A percentile compares a stretch with the other conserved stretches of the same genome.
These are phyloP conservation scores for Cladosporium sphaerospermum DNA, from an alignment of 2,329 filamentous ascomycete species.

Conservation along the genomic window DNA sequence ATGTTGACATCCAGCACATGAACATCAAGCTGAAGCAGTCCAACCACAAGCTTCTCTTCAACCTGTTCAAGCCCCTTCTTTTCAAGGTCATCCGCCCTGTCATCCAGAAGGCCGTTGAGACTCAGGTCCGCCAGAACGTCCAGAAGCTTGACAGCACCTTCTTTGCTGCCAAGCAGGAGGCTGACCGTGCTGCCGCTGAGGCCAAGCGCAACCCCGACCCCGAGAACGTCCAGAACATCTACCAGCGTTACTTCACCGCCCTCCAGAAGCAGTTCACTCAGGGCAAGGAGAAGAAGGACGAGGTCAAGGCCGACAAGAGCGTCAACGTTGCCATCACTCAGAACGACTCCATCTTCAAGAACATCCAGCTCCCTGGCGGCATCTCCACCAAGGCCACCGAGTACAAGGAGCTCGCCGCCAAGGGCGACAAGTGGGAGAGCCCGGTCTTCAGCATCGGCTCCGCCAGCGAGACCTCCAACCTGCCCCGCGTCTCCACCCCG, in stretches of 20 bases:
- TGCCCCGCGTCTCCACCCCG: slow-evolving; percentile 54
- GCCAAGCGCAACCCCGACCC: slow-evolving; percentile 58
- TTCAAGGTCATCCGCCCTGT: slow-evolving; percentile 77
- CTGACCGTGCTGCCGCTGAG: slow-evolving; percentile 63
- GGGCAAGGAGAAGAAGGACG: slow-evolving; percentile 70
- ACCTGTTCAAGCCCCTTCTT: slow-evolving; percentile 77
- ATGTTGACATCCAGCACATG: slow-evolving; percentile 31
- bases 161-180: slow-evolving; percentile 76
- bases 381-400: slow-evolving; percentile 92
- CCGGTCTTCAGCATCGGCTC: slow-evolving; percentile 84
- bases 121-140: slow-evolving; percentile 79
- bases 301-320: slow-evolving; percentile 55
- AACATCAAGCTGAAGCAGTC: slow-evolving; percentile 85
- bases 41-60: slow-evolving; percentile 87
- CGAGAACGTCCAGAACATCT: slow-evolving; percentile 72
- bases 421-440: slow-evolving; percentile 92
- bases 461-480: slow-evolving; percentile 63
- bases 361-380: slow-evolving; percentile 77
- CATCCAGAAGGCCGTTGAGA: slow-evolving; percentile 81
- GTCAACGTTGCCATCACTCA: slow-evolving; percentile 80
- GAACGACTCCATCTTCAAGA: slow-evolving; percentile 86
- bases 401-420: slow-evolving; percentile 78
- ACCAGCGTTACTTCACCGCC: slow-evolving; percentile 74
- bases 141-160: slow-evolving; percentile 65
- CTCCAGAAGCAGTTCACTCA: slow-evolving; percentile 67